These are phyloP conservation scores for Botrytis aclada DNA, from an alignment of 2,329 filamentous ascomycete species.

Conservation along the genomic window DNA sequence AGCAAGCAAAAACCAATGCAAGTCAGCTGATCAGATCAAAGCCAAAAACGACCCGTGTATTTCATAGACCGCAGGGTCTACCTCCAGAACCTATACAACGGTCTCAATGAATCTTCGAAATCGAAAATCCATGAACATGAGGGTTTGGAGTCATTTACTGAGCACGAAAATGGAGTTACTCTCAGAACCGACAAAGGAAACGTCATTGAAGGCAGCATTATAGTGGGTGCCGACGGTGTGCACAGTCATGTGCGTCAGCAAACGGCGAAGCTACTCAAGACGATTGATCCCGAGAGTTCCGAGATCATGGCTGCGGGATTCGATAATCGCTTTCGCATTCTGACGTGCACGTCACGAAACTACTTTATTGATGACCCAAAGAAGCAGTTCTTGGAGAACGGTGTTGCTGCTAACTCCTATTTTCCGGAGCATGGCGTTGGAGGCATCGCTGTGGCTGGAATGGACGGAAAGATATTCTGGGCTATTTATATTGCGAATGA, in stretches of 20 bases:
- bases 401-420: slow-evolving; percentile 5
- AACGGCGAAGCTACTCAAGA: slow-evolving; percentile 26
- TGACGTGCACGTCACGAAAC: slow-evolving; percentile 6
- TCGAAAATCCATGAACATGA: slow-evolving; percentile 3
- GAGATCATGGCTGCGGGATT: slow-evolving; percentile 15
- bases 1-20: not conserved
- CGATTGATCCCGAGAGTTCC: slow-evolving; percentile 2
- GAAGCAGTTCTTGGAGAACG: slow-evolving; percentile 5
- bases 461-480: slow-evolving; percentile 11
- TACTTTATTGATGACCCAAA: slow-evolving; percentile 10
- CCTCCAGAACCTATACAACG: slow-evolving; percentile 9
- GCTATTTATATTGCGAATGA: slow-evolving; percentile 12
- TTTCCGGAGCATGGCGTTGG: slow-evolving; percentile 9
- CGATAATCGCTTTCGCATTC: not conserved
- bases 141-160: slow-evolving; percentile 4
- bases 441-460: slow-evolving; percentile 4
- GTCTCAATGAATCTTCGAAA: slow-evolving; percentile 6
- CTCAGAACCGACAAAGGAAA: slow-evolving; percentile 8
- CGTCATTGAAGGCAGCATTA: slow-evolving; percentile 22
- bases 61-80: slow-evolving; percentile 5
- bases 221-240: slow-evolving; percentile 33
- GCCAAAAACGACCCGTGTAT: slow-evolving; percentile 9
- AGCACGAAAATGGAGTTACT: slow-evolving; percentile 7
- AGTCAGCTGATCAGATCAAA: not conserved
- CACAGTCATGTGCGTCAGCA: slow-evolving; percentile 34